Conservation (phyloP, 768 basidiomycete species). For the Austroboletus festivus region DNA sequence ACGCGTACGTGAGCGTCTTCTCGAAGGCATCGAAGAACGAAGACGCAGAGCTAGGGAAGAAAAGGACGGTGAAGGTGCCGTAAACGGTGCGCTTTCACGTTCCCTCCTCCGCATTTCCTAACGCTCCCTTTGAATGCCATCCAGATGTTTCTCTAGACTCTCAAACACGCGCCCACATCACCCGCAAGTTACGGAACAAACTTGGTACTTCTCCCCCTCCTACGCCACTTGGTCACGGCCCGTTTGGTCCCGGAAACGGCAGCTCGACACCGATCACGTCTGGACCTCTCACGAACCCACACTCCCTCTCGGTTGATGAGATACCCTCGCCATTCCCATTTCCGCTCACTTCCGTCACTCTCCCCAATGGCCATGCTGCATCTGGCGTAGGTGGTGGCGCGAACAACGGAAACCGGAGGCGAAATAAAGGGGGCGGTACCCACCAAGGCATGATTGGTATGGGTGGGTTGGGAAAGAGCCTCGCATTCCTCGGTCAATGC, state of each 20-base stretch:
- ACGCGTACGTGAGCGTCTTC: slow-evolving; percentile 67
- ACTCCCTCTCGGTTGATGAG: slow-evolving; percentile 83
- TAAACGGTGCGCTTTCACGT: slow-evolving; percentile 48
- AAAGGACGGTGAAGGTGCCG: slow-evolving; percentile 84
- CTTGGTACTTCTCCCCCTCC: slow-evolving; percentile 75
- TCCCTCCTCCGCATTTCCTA: not conserved
- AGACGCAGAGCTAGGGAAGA: slow-evolving; percentile 77
- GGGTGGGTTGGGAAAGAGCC: slow-evolving; percentile 73
- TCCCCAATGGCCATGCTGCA: slow-evolving; percentile 34
- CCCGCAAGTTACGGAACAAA: slow-evolving; percentile 82
- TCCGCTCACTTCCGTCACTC: slow-evolving; percentile 57
- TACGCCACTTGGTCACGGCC: slow-evolving; percentile 52
- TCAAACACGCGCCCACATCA: slow-evolving; percentile 75
- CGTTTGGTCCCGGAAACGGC: slow-evolving; percentile 36
- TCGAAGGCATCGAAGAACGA: slow-evolving; percentile 85
- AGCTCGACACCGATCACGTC: slow-evolving; percentile 58
- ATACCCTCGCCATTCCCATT: slow-evolving; percentile 83
- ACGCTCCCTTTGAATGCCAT: slow-evolving; percentile 1
- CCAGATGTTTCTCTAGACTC: slow-evolving; percentile 72
- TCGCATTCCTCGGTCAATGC: slow-evolving; percentile 49
- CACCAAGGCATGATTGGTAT: slow-evolving; percentile 54
- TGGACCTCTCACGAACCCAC: slow-evolving; percentile 73
- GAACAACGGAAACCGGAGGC: slow-evolving; percentile 38
- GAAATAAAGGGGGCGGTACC: slow-evolving; percentile 51
- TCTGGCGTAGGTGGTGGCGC: slow-evolving; percentile 38